A percentile compares a stretch with the other conserved stretches of the same genome.
phyloP scores from a whole-genome alignment of 2,329 filamentous ascomycete genomes.

The Curvularia eragrostidis region DNA sequence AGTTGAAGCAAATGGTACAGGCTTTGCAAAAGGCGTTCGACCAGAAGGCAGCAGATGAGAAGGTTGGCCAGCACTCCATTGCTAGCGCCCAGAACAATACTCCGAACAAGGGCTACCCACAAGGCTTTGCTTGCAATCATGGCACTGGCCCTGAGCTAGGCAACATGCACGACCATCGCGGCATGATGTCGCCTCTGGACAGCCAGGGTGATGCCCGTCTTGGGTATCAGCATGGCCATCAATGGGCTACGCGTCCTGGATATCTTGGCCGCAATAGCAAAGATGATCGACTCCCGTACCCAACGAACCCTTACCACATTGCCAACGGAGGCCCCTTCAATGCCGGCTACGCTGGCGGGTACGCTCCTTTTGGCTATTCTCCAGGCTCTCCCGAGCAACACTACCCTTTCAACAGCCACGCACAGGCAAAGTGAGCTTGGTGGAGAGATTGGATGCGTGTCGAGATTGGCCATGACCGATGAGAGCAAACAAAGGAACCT shows the following conservation, averaged over 20 bases:
- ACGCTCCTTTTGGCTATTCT: conserved; percentile 24
- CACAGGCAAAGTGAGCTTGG: conserved; percentile 19
- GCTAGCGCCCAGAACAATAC: conserved; percentile 6
- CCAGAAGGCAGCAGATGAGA: conserved; percentile 23
- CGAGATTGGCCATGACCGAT: neutral
- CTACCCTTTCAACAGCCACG: conserved; percentile 26
- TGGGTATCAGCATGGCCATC: conserved; percentile 23
- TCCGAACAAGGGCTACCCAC: conserved; percentile 28
- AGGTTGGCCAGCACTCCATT: conserved; percentile 5
- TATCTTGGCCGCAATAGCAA: conserved; percentile 30
- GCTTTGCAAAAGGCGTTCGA: conserved; percentile 35
- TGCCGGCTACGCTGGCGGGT: conserved; percentile 27
- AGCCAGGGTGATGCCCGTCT: conserved; percentile 22
- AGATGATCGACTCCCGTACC: conserved; percentile 31
- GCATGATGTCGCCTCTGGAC: conserved; percentile 21
- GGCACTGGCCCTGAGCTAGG: conserved; percentile 19
- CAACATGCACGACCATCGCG: conserved; percentile 19
- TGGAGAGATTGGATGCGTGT: neutral
- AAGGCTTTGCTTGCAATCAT: conserved; percentile 30
- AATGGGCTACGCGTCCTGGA: conserved; percentile 22
- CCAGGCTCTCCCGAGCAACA: conserved; percentile 26
- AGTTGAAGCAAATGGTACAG: conserved; percentile 34
- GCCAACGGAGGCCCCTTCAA: conserved; percentile 23
- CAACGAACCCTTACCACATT: conserved; percentile 32
- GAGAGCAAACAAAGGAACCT: neutral